These are phyloP conservation scores for Lophiotrema nucula DNA, from an alignment of 495 filamentous ascomycete genomes.

Conservation along the genomic window DNA sequence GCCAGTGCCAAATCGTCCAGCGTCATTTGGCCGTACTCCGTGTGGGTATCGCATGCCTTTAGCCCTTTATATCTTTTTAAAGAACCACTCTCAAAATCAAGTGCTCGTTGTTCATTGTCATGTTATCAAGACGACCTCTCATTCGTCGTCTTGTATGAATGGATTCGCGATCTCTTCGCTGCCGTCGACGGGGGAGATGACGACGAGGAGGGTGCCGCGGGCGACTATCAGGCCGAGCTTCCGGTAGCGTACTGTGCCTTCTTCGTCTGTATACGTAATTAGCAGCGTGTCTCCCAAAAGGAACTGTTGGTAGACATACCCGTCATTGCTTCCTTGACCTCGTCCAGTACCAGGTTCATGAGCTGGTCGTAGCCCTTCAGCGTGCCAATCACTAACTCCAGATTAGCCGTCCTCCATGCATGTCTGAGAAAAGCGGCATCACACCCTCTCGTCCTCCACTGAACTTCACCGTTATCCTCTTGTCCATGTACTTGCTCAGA, in stretches of 20 bases:
- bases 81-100: no score
- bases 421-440: slow-evolving; percentile 27
- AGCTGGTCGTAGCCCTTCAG: slow-evolving; percentile 95
- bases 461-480: slow-evolving; percentile 91
- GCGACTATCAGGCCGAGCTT: slow-evolving; percentile 88
- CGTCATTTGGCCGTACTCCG: no score
- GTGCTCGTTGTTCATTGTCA: no score
- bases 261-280: slow-evolving; percentile 73
- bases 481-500: slow-evolving; percentile 92
- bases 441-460: slow-evolving; percentile 90
- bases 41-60: no score
- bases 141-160: slow-evolving; percentile 70
- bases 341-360: slow-evolving; percentile 96
- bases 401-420: background rate
- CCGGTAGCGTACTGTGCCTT: slow-evolving; percentile 81
- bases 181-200: slow-evolving; percentile 89
- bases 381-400: slow-evolving; percentile 75
- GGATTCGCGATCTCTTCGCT: slow-evolving; percentile 96
- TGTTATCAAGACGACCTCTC: no score
- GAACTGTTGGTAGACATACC: no score
- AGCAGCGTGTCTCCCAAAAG: no score
- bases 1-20: no score
- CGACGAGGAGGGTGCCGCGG: slow-evolving; percentile 84
- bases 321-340: slow-evolving; percentile 83
- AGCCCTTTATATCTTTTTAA: no score